phyloP scores from a whole-genome alignment of 345 rosid species.

The Abelmoschus esculentus region DNA sequence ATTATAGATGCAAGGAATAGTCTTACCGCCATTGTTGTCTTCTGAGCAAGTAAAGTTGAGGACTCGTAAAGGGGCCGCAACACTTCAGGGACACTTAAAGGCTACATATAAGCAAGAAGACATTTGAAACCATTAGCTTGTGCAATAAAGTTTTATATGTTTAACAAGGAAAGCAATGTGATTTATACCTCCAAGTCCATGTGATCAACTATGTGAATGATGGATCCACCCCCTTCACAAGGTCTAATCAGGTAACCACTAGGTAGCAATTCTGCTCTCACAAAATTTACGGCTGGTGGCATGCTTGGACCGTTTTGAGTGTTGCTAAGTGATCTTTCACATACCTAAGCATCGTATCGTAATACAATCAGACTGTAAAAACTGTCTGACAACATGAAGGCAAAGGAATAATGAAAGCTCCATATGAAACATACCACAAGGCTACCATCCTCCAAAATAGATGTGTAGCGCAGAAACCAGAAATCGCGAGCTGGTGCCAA shows the following conservation, averaged over 20 bases:
- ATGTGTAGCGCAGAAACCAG: constrained; percentile 94
- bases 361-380: neutral
- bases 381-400: neutral
- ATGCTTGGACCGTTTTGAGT: constrained; percentile 93
- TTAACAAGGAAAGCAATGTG: constrained; percentile 13
- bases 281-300: constrained; percentile 91
- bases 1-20: neutral
- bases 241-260: constrained; percentile 94
- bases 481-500: constrained; percentile 97
- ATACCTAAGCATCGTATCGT: constrained; percentile 35
- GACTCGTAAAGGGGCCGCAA: constrained; percentile 94
- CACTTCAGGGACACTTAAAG: constrained; percentile 97
- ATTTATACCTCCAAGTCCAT: constrained; percentile 76
- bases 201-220: constrained; percentile 91
- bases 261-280: constrained; percentile 86
- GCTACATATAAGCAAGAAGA: constrained; percentile 35
- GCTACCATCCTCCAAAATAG: constrained; percentile 92
- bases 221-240: constrained; percentile 99
- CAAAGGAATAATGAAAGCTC: neutral
- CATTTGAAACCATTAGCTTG: neutral
- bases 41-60: constrained; percentile 93
- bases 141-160: neutral
- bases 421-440: constrained; percentile 60
- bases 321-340: constrained; percentile 84
- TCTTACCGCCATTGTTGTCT: constrained; percentile 90